Evolutionary conservation across 2,329 filamentous ascomycete genomes (phyloP).

Genomic region (Nothopassalora personata): DNA sequence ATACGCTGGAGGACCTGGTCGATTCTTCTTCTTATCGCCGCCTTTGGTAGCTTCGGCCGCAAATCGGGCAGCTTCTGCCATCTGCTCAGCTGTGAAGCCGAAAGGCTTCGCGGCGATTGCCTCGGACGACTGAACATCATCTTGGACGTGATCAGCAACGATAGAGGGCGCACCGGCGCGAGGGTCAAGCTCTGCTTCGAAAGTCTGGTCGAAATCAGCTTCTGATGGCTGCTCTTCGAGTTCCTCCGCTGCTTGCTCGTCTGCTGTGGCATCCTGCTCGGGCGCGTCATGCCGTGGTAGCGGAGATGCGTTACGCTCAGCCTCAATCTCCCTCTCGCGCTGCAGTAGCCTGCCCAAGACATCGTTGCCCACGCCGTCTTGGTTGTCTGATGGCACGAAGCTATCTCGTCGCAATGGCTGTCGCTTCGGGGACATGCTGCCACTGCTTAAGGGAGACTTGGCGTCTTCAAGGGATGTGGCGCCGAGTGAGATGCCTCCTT

Average conservation of each 20-base stretch:
- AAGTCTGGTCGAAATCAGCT: too few relatives aligned
- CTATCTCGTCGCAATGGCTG: background rate
- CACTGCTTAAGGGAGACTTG: background rate
- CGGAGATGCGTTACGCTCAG: background rate
- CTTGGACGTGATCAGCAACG: background rate
- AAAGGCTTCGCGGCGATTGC: slow-evolving; percentile 3
- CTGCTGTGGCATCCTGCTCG: background rate
- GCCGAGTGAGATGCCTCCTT: background rate
- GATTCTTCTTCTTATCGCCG: background rate
- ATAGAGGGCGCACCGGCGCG: background rate
- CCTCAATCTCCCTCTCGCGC: background rate
- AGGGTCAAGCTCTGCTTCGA: background rate
- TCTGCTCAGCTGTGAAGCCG: slow-evolving; percentile 4
- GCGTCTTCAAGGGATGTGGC: background rate
- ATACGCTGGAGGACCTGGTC: background rate
- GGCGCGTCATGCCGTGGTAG: background rate
- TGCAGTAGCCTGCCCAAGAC: background rate
- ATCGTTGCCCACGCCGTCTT: background rate
- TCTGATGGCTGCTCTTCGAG: background rate
- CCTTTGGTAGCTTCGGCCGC: slow-evolving; percentile 3
- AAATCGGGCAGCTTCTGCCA: slow-evolving; percentile 10
- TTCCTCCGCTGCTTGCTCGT: background rate
- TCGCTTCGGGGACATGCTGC: background rate
- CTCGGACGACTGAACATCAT: background rate
- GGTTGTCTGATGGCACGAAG: background rate